Base-by-base conservation (phyloP, 345 rosid species). In the Anastatica hierochuntica region DNA sequence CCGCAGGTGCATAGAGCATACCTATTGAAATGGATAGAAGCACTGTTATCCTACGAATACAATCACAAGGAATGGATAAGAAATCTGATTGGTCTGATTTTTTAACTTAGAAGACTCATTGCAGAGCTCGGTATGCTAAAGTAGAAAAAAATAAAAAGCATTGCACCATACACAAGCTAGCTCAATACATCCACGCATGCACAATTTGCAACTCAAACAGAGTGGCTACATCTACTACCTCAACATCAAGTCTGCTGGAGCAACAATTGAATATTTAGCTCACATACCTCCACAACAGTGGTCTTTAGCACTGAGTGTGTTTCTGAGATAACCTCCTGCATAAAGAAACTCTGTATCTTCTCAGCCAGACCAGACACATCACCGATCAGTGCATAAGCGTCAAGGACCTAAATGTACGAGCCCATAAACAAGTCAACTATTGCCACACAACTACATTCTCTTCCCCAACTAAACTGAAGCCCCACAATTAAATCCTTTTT, bases 241-340 rank as follows among this genome's bases (percentile, higher is more conserved):
- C 27, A 18, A 35, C n/a, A 62, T 44, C 21, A 62, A 52, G 53
- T 43, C 50, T 59, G 27, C 43, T 29, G 49, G 27, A 27, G 44
- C 37, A 21, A 44, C 43, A 30, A 43, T 21, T 58, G 8, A 48
- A 47, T 41, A 35, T 43, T 14, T 42, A 41, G 48, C 55, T 40
- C 59, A 44, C 61, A 16, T 76, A 94, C 99, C 97, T 88, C 99
- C 30, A 75, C 75, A 63, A 85, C 76, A 43, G 79, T 69, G 70
- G 69, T 66, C 80, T 82, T 88, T 75, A 94, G 66, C 20, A 83
- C 83, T 34, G 75, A 69, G 63, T 94, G 90, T 15, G 94, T 88
- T 76, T 85, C 94, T 39, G 97, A 80, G 56, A 94, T 80, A 77
- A 85, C 92, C 71, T 94, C 99, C 66, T 94, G 97, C 97, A 88